Evolutionary conservation across 2,329 filamentous ascomycete genomes (phyloP).

Genomic region (Fonsecaea monophora): DNA sequence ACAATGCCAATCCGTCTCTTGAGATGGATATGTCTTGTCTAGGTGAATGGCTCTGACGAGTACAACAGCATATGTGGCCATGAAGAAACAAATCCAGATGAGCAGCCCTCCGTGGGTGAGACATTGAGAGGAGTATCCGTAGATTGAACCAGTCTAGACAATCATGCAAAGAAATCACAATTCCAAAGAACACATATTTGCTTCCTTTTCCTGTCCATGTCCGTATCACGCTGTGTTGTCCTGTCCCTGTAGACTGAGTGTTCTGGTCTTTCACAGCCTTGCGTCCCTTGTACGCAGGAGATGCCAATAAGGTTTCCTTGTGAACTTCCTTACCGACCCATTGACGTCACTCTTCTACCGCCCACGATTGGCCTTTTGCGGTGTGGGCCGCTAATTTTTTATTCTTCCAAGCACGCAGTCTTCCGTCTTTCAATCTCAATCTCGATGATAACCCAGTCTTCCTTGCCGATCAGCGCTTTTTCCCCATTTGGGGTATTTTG

Average conservation of each 20-base stretch:
- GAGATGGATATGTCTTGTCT: background rate
- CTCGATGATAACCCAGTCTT: background rate
- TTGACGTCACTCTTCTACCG: conserved; percentile 1
- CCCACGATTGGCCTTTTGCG: background rate
- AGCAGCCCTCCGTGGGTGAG: background rate
- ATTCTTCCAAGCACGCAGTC: background rate
- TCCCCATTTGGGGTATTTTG: background rate
- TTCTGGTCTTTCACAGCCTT: background rate
- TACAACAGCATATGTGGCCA: background rate
- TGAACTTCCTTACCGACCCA: background rate
- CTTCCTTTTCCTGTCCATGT: background rate
- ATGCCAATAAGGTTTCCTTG: background rate
- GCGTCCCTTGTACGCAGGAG: background rate
- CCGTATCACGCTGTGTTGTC: background rate
- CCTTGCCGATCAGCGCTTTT: conserved; percentile 2
- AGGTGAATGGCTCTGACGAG: background rate
- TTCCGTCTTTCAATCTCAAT: background rate
- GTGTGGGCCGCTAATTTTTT: background rate
- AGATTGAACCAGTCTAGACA: background rate
- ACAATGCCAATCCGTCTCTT: background rate
- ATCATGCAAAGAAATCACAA: background rate
- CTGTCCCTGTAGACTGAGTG: background rate
- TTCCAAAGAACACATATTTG: background rate
- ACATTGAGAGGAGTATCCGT: background rate
- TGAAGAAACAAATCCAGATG: background rate